Conservation (phyloP, 257 asterid species). For the Gentiana macrophylla region DNA sequence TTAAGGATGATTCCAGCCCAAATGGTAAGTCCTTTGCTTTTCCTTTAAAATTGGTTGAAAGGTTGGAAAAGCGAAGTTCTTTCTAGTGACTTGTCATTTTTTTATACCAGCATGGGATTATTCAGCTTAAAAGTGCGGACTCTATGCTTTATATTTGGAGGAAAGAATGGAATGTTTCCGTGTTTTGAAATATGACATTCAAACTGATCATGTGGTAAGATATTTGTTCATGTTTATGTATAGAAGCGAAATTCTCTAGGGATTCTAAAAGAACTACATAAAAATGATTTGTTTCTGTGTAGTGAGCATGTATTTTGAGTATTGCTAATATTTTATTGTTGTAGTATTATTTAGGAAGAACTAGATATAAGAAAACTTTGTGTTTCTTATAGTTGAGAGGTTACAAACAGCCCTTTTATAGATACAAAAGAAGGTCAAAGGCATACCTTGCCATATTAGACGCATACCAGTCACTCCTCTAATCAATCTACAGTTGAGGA, state of each 20-base stretch:
- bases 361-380: too few species aligned
- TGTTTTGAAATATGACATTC: conserved; percentile 75
- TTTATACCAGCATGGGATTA: conserved; percentile 82
- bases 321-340: too few species aligned
- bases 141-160: conserved; percentile 81
- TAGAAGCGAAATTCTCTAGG: not conserved
- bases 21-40: conserved; percentile 39
- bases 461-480: too few species aligned
- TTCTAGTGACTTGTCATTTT: conserved; percentile 15
- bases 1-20: conserved; percentile 97
- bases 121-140: conserved; percentile 95
- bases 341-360: too few species aligned
- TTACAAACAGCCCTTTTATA: too few species aligned
- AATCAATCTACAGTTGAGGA: too few species aligned
- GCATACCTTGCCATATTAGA: too few species aligned
- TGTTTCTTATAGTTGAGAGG: too few species aligned
- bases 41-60: conserved; percentile 1
- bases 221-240: not conserved
- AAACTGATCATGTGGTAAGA: conserved; percentile 64
- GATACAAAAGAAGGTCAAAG: too few species aligned
- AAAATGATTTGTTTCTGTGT: not conserved
- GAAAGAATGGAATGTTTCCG: conserved; percentile 95
- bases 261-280: not conserved
- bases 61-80: conserved; percentile 3
- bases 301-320: not conserved